Conservation (phyloP, 805 yeast species). For the Teunomyces panamensis region DNA sequence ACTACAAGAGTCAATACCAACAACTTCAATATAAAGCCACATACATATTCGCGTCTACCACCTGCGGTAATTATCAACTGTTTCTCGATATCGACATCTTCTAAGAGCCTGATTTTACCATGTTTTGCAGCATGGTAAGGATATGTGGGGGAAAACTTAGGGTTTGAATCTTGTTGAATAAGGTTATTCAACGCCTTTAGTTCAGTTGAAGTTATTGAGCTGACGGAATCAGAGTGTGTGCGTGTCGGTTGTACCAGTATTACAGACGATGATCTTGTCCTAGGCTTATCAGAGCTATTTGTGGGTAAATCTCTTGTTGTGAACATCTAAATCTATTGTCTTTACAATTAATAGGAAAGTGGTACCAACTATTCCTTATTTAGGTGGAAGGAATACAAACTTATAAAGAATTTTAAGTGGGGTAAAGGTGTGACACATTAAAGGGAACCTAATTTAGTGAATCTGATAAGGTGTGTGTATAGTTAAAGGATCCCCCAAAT, state of each 20-base stretch:
- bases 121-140: slow-evolving; percentile 6
- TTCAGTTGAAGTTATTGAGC: slow-evolving; percentile 13
- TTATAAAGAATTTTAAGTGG: not conserved
- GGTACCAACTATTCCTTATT: no score
- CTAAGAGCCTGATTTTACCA: slow-evolving; percentile 24
- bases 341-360: no score
- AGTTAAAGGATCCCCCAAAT: not conserved
- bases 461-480: not conserved
- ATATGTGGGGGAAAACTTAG: slow-evolving; percentile 3
- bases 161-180: slow-evolving; percentile 10
- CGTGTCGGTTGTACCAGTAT: slow-evolving; percentile 8
- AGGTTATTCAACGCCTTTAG: slow-evolving; percentile 9
- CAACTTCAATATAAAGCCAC: slow-evolving; percentile 30
- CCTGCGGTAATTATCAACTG: slow-evolving; percentile 38
- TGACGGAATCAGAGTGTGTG: slow-evolving; percentile 22
- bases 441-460: not conserved
- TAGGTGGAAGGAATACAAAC: not conserved
- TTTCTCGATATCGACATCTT: slow-evolving; percentile 34
- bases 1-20: slow-evolving; percentile 27
- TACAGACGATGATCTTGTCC: slow-evolving; percentile 6
- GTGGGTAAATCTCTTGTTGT: not conserved
- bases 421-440: not conserved
- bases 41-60: slow-evolving; percentile 32
- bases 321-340: not conserved
- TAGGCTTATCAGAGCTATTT: not conserved